Conservation (phyloP, 2,329 filamentous ascomycete species). For the Aspergillus sp. region DNA sequence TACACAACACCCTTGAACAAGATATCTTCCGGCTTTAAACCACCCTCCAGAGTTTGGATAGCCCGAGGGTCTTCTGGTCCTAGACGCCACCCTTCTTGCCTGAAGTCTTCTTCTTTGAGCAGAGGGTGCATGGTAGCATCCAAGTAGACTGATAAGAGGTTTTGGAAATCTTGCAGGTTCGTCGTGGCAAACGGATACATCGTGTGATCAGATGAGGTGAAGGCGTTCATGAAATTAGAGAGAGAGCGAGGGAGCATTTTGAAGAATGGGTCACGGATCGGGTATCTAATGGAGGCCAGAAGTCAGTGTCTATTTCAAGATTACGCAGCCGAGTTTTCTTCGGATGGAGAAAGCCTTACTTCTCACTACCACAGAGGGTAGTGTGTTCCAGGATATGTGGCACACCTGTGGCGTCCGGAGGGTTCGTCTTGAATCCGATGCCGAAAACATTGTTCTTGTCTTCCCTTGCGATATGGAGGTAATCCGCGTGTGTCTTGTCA, state of each 20-base stretch:
- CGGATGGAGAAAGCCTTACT: conserved; percentile 55
- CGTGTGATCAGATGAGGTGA: conserved; percentile 93
- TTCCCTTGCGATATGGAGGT: conserved; percentile 89
- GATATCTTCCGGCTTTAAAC: conserved; percentile 49
- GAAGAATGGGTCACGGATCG: conserved; percentile 98
- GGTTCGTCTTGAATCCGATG: conserved; percentile 98
- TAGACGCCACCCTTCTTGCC: conserved; percentile 94
- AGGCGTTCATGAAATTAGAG: conserved; percentile 99
- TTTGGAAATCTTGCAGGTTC: conserved; percentile 91
- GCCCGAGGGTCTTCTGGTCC: conserved; percentile 83
- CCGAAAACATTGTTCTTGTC: conserved; percentile 99
- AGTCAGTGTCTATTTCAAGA: not conserved
- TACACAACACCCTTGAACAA: conserved; percentile 45
- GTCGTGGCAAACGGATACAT: conserved; percentile 98
- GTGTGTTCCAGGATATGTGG: conserved; percentile 98
- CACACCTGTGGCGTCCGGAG: conserved; percentile 91
- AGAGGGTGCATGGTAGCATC: conserved; percentile 90
- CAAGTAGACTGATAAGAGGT: conserved; percentile 93
- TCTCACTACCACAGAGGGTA: conserved; percentile 90
- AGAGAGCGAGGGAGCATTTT: conserved; percentile 98
- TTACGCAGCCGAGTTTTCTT: not conserved
- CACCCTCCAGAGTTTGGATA: conserved; percentile 42
- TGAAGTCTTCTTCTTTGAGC: conserved; percentile 86
- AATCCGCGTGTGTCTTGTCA: conserved; percentile 93
- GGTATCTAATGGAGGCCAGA: conserved; percentile 61